phyloP scores from a whole-genome alignment of 495 filamentous ascomycete species.

The Aspergillus olivimuriae region DNA sequence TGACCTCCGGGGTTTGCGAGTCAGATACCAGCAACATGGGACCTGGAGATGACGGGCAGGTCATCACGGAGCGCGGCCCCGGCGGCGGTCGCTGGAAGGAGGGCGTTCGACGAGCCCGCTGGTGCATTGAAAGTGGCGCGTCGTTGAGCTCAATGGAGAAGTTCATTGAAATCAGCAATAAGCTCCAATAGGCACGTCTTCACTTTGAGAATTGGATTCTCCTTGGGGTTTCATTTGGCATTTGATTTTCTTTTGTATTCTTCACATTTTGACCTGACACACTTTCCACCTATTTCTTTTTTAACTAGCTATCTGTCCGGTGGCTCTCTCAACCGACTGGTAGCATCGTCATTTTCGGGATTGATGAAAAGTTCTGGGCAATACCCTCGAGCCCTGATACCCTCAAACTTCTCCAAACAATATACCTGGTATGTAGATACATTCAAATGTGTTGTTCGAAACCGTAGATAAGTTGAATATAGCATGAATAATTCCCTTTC shows the following conservation, averaged over 20 bases:
- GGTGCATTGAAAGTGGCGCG: constrained; percentile 74
- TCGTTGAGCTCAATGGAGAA: constrained; percentile 66
- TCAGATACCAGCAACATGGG: constrained; percentile 71
- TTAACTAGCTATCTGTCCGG: too few relatives aligned
- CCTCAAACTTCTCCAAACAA: too few relatives aligned
- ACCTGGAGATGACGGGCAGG: constrained; percentile 62
- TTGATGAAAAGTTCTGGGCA: too few relatives aligned
- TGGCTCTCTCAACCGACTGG: too few relatives aligned
- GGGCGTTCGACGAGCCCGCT: constrained; percentile 75
- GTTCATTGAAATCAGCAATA: constrained; percentile 60
- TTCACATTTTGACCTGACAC: too few relatives aligned
- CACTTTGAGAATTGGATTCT: constrained; percentile 3
- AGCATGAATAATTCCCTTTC: not conserved
- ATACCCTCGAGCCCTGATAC: too few relatives aligned
- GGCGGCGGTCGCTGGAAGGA: constrained; percentile 89
- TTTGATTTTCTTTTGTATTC: not conserved
- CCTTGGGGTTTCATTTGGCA: constrained; percentile 5
- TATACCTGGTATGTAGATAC: too few relatives aligned
- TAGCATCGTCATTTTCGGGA: too few relatives aligned
- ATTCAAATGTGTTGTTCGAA: too few relatives aligned
- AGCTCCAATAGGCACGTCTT: constrained; percentile 15
- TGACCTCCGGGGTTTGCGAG: constrained; percentile 79
- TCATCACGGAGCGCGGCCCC: constrained; percentile 73
- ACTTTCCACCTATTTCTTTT: too few relatives aligned
- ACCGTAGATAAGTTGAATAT: too few relatives aligned